A percentile compares a stretch with the other conserved stretches of the same genome.
These are phyloP conservation scores for Candida maesae DNA, from an alignment of 805 yeast genomes.

Conservation along the genomic window DNA sequence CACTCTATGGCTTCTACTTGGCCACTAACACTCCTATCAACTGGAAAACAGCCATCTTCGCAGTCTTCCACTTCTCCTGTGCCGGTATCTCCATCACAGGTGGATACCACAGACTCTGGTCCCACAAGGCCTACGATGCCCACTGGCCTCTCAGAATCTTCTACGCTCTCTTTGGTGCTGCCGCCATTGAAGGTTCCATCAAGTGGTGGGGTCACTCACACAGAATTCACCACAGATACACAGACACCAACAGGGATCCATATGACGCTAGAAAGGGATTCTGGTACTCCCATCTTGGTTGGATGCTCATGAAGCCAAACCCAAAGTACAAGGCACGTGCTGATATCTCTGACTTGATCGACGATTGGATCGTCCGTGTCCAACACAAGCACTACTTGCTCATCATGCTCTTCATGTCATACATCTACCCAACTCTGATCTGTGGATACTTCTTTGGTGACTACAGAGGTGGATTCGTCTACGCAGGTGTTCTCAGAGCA, in stretches of 20 bases:
- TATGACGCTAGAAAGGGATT: slow-evolving; percentile 82
- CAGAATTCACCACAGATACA: slow-evolving; percentile 82
- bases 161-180: slow-evolving; percentile 76
- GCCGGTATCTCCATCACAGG: slow-evolving; percentile 79
- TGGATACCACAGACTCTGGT: slow-evolving; percentile 78
- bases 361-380: slow-evolving; percentile 74
- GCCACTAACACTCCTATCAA: slow-evolving; percentile 47
- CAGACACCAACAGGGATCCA: slow-evolving; percentile 80
- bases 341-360: slow-evolving; percentile 64
- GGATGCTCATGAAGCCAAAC: slow-evolving; percentile 80
- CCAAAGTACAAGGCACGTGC: slow-evolving; percentile 68
- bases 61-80: slow-evolving; percentile 48
- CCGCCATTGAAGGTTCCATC: slow-evolving; percentile 79
- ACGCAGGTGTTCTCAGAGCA: slow-evolving; percentile 70
- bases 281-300: slow-evolving; percentile 82
- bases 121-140: slow-evolving; percentile 72
- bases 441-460: slow-evolving; percentile 58
- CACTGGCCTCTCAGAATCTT: slow-evolving; percentile 56
- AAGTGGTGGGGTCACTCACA: slow-evolving; percentile 90
- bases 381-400: slow-evolving; percentile 76
- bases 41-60: slow-evolving; percentile 20
- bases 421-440: slow-evolving; percentile 55
- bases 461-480: slow-evolving; percentile 68
- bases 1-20: slow-evolving; percentile 47
- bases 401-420: slow-evolving; percentile 58